phyloP scores from a whole-genome alignment of 2,329 filamentous ascomycete genomes.

The Aspergillus hortae region DNA sequence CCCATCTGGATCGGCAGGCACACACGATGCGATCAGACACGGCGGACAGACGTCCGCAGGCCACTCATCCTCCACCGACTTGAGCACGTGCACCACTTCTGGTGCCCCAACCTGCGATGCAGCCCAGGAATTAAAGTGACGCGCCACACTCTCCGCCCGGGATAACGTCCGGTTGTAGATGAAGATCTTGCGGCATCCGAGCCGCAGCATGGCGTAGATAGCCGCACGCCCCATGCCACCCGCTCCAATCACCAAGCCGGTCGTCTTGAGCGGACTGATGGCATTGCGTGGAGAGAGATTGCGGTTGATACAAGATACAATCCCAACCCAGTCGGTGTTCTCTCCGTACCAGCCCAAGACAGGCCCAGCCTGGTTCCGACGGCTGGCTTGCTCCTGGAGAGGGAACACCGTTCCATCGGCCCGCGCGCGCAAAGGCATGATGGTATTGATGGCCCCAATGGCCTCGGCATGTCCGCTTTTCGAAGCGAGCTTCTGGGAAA shows the following conservation, averaged over 20 bases:
- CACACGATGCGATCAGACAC: constrained; percentile 72
- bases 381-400: constrained; percentile 38
- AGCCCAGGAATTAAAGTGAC: constrained; percentile 61
- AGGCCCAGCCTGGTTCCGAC: constrained; percentile 39
- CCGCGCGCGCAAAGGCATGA: constrained; percentile 40
- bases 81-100: constrained; percentile 51
- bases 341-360: constrained; percentile 44
- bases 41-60: constrained; percentile 60
- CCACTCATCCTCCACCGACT: constrained; percentile 60
- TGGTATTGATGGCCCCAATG: constrained; percentile 45
- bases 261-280: constrained; percentile 49
- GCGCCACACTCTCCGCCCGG: constrained; percentile 65
- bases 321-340: constrained; percentile 44
- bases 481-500: constrained; percentile 34
- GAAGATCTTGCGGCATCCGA: constrained; percentile 72
- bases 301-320: constrained; percentile 40
- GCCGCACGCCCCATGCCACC: constrained; percentile 75
- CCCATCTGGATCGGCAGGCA: constrained; percentile 66
- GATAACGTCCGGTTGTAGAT: constrained; percentile 67
- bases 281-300: constrained; percentile 49
- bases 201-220: constrained; percentile 72
- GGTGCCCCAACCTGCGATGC: constrained; percentile 35
- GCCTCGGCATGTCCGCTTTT: constrained; percentile 43
- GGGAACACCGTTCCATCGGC: constrained; percentile 35
- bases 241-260: constrained; percentile 55